Percentiles rank a stretch among this genome's conserved stretches.
Evolutionary conservation across 495 filamentous ascomycete genomes (phyloP).

Genomic region (Aspergillus sclerotiicarbonarius): DNA sequence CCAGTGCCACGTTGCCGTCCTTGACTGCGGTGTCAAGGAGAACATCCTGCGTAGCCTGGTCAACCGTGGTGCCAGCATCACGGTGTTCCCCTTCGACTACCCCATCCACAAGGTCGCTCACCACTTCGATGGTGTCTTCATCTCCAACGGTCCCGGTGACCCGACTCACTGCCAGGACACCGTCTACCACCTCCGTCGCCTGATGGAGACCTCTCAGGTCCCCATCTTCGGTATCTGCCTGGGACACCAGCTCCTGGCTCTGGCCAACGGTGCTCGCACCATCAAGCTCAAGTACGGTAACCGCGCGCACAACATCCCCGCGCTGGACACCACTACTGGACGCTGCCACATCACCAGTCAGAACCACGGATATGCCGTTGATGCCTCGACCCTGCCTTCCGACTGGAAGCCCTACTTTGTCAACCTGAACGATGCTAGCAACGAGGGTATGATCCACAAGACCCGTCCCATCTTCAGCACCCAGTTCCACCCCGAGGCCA

Average conservation of each 20-base stretch:
- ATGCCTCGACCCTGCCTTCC: conserved; percentile 71
- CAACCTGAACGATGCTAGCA: conserved; percentile 93
- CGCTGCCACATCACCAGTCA: conserved; percentile 98
- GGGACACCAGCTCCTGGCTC: conserved; percentile 75
- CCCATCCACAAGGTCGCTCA: conserved; percentile 97
- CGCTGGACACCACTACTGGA: conserved; percentile 88
- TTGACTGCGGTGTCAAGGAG: conserved; percentile 99
- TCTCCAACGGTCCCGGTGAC: conserved; percentile 94
- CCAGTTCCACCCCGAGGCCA: conserved; percentile 98
- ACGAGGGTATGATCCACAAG: conserved; percentile 95
- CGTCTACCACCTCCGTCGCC: conserved; percentile 79
- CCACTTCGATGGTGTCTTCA: conserved; percentile 98
- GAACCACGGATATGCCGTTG: conserved; percentile 98
- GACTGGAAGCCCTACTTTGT: conserved; percentile 98
- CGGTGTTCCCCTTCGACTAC: conserved; percentile 92
- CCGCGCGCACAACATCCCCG: conserved; percentile 96
- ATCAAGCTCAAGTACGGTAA: conserved; percentile 98
- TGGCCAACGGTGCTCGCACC: conserved; percentile 80
- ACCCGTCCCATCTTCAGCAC: conserved; percentile 96
- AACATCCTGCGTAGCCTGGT: conserved; percentile 96
- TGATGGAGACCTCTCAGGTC: conserved; percentile 87
- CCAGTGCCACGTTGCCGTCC: conserved; percentile 84
- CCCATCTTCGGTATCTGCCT: conserved; percentile 98
- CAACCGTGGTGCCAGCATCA: conserved; percentile 80
- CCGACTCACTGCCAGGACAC: conserved; percentile 93